Percentiles rank a stretch among this genome's conserved stretches.
phyloP scores from a whole-genome alignment of 768 basidiomycete genomes.

The Tricholoma saponaceum region DNA sequence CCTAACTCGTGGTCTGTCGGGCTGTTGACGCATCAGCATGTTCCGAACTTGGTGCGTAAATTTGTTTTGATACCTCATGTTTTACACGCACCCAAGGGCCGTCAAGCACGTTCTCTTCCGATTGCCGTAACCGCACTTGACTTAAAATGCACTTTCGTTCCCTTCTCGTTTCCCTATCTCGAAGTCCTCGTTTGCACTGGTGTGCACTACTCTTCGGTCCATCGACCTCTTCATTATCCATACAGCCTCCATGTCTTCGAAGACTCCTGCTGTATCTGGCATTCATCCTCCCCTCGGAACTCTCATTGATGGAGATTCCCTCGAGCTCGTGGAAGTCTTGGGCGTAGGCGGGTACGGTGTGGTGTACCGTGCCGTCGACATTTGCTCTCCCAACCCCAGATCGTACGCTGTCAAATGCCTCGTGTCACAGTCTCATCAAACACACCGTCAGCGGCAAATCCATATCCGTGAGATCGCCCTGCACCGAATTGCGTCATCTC shows the following conservation, averaged over 20 bases:
- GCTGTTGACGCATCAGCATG: conserved; percentile 36
- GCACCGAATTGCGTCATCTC: conserved; percentile 69
- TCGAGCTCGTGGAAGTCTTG: conserved; percentile 83
- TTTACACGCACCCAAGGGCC: conserved; percentile 57
- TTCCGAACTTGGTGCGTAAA: conserved; percentile 35
- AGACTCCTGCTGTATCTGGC: conserved; percentile 59
- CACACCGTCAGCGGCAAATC: conserved; percentile 64
- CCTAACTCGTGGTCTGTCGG: conserved; percentile 11
- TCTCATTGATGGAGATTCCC: conserved; percentile 75
- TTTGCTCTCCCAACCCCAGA: conserved; percentile 42
- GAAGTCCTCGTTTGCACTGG: conserved; percentile 43
- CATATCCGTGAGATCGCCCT: conserved; percentile 89
- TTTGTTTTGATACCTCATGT: conserved; percentile 72
- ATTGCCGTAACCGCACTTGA: conserved; percentile 14
- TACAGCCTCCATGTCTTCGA: conserved; percentile 52
- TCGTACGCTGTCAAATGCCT: conserved; percentile 94
- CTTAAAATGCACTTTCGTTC: conserved; percentile 17
- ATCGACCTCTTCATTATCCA: conserved; percentile 19
- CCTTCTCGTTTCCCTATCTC: conserved; percentile 30
- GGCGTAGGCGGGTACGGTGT: conserved; percentile 95
- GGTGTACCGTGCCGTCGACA: conserved; percentile 86
- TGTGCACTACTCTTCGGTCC: conserved; percentile 31
- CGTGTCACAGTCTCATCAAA: conserved; percentile 43
- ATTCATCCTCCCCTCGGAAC: conserved; percentile 72
- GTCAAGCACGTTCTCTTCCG: conserved; percentile 36